Base-by-base conservation (phyloP, 2,329 filamentous ascomycete species). In the Dactylellina parvicollis region DNA sequence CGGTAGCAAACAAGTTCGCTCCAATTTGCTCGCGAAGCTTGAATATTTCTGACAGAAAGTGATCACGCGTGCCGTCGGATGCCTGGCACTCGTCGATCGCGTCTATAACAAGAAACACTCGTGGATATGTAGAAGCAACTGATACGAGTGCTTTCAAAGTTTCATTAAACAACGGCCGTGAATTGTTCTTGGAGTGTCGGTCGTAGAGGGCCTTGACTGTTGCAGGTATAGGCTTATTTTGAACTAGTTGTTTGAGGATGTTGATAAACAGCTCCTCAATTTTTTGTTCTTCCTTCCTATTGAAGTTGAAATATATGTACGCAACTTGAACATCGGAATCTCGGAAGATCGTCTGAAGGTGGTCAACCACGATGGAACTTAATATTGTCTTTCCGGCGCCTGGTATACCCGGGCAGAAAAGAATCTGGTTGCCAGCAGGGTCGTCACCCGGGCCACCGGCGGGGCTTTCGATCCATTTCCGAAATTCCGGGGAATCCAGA, bases 401-500 rank as follows among this genome's bases (percentile, higher is more conserved):
- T 4, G 60, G 60, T 30, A 55, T 44, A 14, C 60, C 60, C n/a
- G 32, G 32, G 46, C 60, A 64, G 26, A 64, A 64, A 42, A 64
- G 28, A 2, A 40, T 46, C n/a, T n/a, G 20, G 12, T 34, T 56
- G 14, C 47, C 34, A 2, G 22, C 32, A 26, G 8, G 10, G n/a
- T 16, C 14, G n/a, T n/a, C n/a, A n/a, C n/a, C n/a, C n/a, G n/a
- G 20, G 12, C 24, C 47, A 8, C 47, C 34, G 2, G 22, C 32
- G 14, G 8, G 10, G n/a, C 16, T 10, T 9, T 55, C 5, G 0
- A 80, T 4, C 82, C 81, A 84, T 2, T 20, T 34, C 7, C 50
- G 16, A 69, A 79, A 84, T 38, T 81, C 78, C 0, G 8, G 3
- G 0, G 82, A 82, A 2, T 81, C 75, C 0, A 85, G 75, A 2